A percentile compares a stretch with the other conserved stretches of the same genome.
Evolutionary conservation across 2,329 filamentous ascomycete genomes (phyloP).

Genomic region (Sporothrix pallida): DNA sequence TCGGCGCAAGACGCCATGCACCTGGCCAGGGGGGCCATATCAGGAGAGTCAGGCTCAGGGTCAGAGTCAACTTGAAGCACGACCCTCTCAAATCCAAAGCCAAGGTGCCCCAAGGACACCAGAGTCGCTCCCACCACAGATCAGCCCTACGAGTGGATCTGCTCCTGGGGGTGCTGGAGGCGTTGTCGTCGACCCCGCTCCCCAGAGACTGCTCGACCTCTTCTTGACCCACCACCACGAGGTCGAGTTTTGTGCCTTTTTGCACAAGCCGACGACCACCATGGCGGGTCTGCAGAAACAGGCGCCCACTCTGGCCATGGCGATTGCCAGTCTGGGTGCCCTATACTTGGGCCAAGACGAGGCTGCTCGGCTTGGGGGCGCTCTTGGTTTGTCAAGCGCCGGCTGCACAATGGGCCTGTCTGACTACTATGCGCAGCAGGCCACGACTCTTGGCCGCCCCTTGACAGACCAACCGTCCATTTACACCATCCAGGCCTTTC

Average conservation of each 20-base stretch:
- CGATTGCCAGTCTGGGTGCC: conserved; percentile 6
- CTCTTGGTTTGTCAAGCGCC: not conserved
- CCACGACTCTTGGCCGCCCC: not conserved
- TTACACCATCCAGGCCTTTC: conserved; percentile 18
- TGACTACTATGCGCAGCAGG: conserved; percentile 5
- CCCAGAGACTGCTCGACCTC: conserved; percentile 13
- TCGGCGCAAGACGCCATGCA: not conserved
- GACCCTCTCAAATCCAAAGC: not conserved
- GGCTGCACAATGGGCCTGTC: not conserved
- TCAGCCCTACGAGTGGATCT: not conserved
- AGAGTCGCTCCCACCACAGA: not conserved
- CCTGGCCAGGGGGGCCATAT: not conserved
- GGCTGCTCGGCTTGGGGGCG: not conserved
- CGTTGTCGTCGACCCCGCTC: not conserved
- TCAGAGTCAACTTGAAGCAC: not conserved
- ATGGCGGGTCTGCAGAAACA: not conserved
- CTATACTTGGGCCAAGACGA: not conserved
- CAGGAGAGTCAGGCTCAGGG: not conserved
- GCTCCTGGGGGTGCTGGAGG: not conserved
- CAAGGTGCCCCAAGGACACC: not conserved
- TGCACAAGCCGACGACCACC: conserved; percentile 15
- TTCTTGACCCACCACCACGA: conserved; percentile 22
- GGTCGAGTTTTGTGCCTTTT: conserved; percentile 28
- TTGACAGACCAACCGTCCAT: conserved; percentile 16
- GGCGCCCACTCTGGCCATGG: not conserved